Percentiles rank a stretch among this genome's conserved stretches.
These are phyloP conservation scores for Leucoagaricus sp. DNA, from an alignment of 1,284 basidiomycete species.

Conservation along the genomic window DNA sequence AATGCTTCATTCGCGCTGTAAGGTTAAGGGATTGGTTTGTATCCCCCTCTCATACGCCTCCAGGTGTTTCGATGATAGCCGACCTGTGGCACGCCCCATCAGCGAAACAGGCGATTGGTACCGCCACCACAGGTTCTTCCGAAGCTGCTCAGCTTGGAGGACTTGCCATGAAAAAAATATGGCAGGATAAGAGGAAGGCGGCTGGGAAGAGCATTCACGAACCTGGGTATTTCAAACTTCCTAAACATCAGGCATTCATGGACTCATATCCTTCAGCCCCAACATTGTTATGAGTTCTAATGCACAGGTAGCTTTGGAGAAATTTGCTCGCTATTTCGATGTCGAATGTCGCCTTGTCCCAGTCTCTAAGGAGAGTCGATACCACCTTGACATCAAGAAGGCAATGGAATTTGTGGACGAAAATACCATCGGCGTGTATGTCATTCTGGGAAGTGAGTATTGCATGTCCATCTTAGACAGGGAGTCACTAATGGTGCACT, in stretches of 20 bases:
- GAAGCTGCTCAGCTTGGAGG: slow-evolving; percentile 95
- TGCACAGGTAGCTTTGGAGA: slow-evolving; percentile 87
- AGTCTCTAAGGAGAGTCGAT: slow-evolving; percentile 74
- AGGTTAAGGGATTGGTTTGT: slow-evolving; percentile 12
- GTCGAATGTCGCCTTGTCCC: slow-evolving; percentile 85
- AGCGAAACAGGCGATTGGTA: slow-evolving; percentile 76
- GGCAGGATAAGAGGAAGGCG: slow-evolving; percentile 89
- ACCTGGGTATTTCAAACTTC: slow-evolving; percentile 47
- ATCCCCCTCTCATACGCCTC: slow-evolving; percentile 18
- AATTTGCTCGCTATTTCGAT: slow-evolving; percentile 92
- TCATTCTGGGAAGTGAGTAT: slow-evolving; percentile 71
- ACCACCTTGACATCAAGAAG: slow-evolving; percentile 82
- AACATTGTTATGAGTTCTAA: slow-evolving; percentile 83
- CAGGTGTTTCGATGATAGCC: slow-evolving; percentile 47
- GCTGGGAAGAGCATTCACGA: slow-evolving; percentile 86
- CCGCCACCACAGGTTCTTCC: slow-evolving; percentile 92
- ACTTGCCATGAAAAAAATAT: slow-evolving; percentile 92
- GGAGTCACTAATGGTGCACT: neutral
- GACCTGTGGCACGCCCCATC: slow-evolving; percentile 90
- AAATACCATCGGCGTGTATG: slow-evolving; percentile 85
- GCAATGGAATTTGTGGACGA: slow-evolving; percentile 91
- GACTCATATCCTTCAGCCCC: slow-evolving; percentile 40
- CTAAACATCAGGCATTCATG: neutral
- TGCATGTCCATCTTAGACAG: slow-evolving; percentile 13
- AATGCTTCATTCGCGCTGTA: slow-evolving; percentile 78